phyloP scores from a whole-genome alignment of 345 rosid species.

The Salix brachista region DNA sequence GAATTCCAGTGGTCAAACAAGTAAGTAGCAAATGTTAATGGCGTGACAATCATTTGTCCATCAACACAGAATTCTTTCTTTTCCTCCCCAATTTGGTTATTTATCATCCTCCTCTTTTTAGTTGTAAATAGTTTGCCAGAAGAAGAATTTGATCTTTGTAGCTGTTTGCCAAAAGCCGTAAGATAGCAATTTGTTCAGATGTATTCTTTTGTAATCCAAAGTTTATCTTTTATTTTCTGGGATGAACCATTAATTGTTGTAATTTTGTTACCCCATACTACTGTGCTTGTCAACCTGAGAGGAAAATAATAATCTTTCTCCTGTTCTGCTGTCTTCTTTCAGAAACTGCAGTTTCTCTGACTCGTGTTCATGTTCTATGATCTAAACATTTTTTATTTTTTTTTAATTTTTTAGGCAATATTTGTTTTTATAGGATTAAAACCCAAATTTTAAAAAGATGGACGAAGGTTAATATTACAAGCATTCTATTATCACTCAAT shows the following conservation, averaged over 20 bases:
- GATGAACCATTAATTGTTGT: constrained; percentile 10
- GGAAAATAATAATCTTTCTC: constrained; percentile 9
- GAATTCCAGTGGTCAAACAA: constrained; percentile 99
- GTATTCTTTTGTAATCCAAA: constrained; percentile 44
- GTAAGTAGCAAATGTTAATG: constrained; percentile 29
- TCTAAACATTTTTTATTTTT: no score
- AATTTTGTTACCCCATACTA: constrained; percentile 15
- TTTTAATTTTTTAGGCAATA: no score
- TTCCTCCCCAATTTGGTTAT: constrained; percentile 12
- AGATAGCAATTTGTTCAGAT: constrained; percentile 23
- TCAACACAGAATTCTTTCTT: constrained; percentile 14
- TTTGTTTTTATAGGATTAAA: no score
- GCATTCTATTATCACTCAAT: background rate
- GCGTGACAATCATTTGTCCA: background rate
- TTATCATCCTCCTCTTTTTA: background rate
- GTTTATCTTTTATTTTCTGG: background rate
- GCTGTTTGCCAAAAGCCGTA: constrained; percentile 25
- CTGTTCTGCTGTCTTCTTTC: background rate
- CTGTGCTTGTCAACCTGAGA: constrained; percentile 26
- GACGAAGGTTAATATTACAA: background rate
- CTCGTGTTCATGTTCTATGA: background rate
- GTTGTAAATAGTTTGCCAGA: constrained; percentile 42
- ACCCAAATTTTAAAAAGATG: no score
- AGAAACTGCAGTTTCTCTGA: background rate
- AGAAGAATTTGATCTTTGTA: constrained; percentile 30